Evolutionary conservation across 2,329 filamentous ascomycete species (phyloP).

Genomic region (Cercospora sp.): DNA sequence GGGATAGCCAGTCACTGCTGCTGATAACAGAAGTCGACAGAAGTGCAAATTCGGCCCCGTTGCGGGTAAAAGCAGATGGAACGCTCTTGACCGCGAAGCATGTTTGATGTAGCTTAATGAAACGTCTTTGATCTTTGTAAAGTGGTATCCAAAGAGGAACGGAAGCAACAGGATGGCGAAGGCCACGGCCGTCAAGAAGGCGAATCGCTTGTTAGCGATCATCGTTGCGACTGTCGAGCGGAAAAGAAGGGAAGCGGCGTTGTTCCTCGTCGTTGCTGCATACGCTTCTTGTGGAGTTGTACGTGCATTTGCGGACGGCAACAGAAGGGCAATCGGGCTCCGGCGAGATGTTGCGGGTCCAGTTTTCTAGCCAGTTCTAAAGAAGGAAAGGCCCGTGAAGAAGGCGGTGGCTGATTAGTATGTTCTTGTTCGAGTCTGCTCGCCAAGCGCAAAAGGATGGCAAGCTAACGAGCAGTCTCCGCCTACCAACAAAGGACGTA

Average conservation of each 20-base stretch:
- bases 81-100: conserved; percentile 15
- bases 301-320: background rate
- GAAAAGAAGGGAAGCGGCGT: background rate
- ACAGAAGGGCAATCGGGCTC: background rate
- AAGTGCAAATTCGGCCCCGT: conserved; percentile 25
- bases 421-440: background rate
- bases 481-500: background rate
- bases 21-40: conserved; percentile 27
- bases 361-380: background rate
- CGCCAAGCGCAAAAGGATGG: background rate
- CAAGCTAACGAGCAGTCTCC: background rate
- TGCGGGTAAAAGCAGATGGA: conserved; percentile 27
- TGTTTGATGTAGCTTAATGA: conserved; percentile 19
- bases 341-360: background rate
- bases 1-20: conserved; percentile 32
- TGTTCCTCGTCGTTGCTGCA: background rate
- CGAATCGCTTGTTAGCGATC: conserved; percentile 20
- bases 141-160: conserved; percentile 28
- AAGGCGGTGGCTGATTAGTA: background rate
- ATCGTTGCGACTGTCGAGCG: conserved; percentile 10
- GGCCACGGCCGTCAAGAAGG: conserved; percentile 19
- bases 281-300: conserved; percentile 4
- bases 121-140: conserved; percentile 20
- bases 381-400: background rate
- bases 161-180: conserved; percentile 20